Evolutionary conservation across 306 rosid species (phyloP), one percentile per base, ranked within the genome.

Genomic region (Medicago ruthenica): DNA sequence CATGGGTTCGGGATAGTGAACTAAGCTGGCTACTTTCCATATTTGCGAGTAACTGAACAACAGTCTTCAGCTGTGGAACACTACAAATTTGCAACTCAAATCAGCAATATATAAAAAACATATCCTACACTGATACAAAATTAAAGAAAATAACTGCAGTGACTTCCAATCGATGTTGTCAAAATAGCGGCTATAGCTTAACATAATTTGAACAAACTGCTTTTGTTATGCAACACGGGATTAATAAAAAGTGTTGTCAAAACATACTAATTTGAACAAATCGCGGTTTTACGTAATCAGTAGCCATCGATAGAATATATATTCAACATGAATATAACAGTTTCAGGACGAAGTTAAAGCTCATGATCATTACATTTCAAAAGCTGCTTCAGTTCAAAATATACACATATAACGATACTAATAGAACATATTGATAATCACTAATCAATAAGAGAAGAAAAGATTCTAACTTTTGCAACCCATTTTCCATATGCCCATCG

Each of bases 21-120:
- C 68, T 86, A 61, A 91, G 91, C 86, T 89, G 98, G 71, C 72
- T 78, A 79, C 89, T 92, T 87, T 94, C 93, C 95, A 94, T 94
- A 83, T 92, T 94, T 76, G 84, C 69, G 5, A 92, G 96, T 59
- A 94, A 81, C 81, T 86, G 97, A 71, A 85, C 82, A 21, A 87
- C 96, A 31, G 93, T 87, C 80, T 90, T 89, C 77, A 94, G 80
- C 65, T 86, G 92, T 21, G 90, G 93, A 77, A 90, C 87, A 73
- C 96, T 94, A 88, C 84, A 74, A 70, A 59, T 51, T 74, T 74
- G 22, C 13, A 69, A 72, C 37, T 44, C n/a, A 42, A 44, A 63
- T 84, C 59, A 80, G 67, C 15, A 48, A 72, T 62, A 40, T 77
- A 37, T 14, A 79, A 78, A 73, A 76, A 37, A 60, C 71, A 51